Base-by-base conservation (phyloP, 768 basidiomycete species). In the Pisolithus tinctorius region DNA sequence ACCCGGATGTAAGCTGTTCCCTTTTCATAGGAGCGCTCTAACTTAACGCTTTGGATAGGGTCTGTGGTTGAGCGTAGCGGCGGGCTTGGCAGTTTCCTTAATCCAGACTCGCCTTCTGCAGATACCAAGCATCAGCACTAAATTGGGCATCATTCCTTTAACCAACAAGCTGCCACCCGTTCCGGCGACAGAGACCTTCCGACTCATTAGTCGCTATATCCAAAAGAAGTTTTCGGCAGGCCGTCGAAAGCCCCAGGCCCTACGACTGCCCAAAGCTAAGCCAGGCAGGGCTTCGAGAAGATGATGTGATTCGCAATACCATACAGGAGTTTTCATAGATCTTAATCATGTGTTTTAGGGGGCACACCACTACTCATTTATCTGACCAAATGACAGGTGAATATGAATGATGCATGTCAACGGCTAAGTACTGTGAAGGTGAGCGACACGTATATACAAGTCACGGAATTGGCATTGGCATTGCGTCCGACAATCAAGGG, bases 1-100 rank as follows among this genome's bases (percentile, higher is more conserved):
- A 93, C 63, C 83, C 90, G 29, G 70, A 80, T 2, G 92, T 90
- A 66, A 60, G 85, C 71, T 29, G 48, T 34, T 23, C 41, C 8
- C 17, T 23, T 40, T 20, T 29, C 16, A 16, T 7, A 23, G 10
- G 0, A 6, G 3, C 9, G 25, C 4, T 2, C 20, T n/a, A 20
- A 20, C 14, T 49, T 58, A 31, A 65, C 30, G n/a, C 53, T 14
- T 20, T 4, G 38, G 5, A 5, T 47, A 85, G 82, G 84, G 80
- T 11, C 59, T 84, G 42, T 72, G 80, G 54, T 58, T 86, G 50
- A 81, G 83, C 67, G 71, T 84, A 67, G 62, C 76, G 3, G 72
- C 77, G 38, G 77, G 81, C 53, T 74, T 80, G 60, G 0, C 54
- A 4, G 42, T 76, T 50, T 71, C 79, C 30, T 64, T 73, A 34